Evolutionary conservation across 2,329 filamentous ascomycete genomes (phyloP).

Genomic region (Aspergillus oerlinghausenensis): DNA sequence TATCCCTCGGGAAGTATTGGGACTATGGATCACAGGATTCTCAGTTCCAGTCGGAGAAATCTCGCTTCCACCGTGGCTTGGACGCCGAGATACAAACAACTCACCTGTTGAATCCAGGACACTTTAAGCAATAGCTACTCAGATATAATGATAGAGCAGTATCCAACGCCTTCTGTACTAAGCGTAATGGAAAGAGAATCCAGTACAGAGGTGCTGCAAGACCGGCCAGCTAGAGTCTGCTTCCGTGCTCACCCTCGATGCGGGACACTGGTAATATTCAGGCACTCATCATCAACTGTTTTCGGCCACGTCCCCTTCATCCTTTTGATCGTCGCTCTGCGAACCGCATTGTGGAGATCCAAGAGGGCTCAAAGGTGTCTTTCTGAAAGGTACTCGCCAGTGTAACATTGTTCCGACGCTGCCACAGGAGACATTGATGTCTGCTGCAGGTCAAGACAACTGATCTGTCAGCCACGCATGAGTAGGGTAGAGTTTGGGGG

Average conservation of each 20-base stretch:
- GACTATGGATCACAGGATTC: too few species aligned
- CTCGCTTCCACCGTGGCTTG: neutral
- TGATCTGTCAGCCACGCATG: conserved; percentile 3
- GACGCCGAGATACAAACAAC: neutral
- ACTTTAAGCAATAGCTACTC: too few species aligned
- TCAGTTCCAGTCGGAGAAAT: neutral
- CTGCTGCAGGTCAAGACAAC: conserved; percentile 28
- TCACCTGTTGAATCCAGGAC: neutral
- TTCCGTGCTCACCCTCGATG: neutral
- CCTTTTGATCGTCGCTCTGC: conserved; percentile 10
- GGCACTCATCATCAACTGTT: neutral
- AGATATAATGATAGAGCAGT: neutral
- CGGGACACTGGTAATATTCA: neutral
- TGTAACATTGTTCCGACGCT: conserved; percentile 7
- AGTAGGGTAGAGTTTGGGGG: neutral
- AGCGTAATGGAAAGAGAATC: neutral
- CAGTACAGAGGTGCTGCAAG: neutral
- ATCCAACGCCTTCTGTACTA: neutral
- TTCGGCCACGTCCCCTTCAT: neutral
- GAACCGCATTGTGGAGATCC: conserved; percentile 17
- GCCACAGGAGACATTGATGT: conserved; percentile 20
- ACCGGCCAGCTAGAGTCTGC: too few species aligned
- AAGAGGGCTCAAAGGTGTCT: conserved; percentile 27
- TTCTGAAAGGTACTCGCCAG: conserved; percentile 26
- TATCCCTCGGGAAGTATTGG: neutral